These are phyloP conservation scores for Inonotus obliquus DNA, from an alignment of 1,284 basidiomycete genomes.

Conservation along the genomic window DNA sequence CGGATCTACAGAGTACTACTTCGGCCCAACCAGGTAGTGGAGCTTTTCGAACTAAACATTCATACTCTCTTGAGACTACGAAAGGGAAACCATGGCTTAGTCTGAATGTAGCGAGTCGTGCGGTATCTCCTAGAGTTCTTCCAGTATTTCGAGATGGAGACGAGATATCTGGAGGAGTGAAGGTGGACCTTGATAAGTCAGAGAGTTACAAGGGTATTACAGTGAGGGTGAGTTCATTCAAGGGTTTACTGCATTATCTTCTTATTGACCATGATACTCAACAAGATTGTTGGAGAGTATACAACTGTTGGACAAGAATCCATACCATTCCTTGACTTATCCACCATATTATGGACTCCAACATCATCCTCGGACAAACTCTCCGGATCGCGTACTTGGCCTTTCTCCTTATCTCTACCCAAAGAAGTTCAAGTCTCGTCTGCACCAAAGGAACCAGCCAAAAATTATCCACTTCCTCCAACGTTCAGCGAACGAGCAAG, in stretches of 20 bases:
- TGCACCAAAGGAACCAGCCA: constrained; percentile 24
- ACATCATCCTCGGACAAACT: constrained; percentile 22
- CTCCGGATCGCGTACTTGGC: constrained; percentile 27
- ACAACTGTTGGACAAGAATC: constrained; percentile 37
- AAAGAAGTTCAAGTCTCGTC: constrained; percentile 25
- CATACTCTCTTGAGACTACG: constrained; percentile 34
- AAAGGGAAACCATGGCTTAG: constrained; percentile 34
- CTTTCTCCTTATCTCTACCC: constrained; percentile 31
- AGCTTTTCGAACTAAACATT: constrained; percentile 26
- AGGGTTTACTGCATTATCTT: background rate
- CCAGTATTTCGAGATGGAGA: constrained; percentile 30
- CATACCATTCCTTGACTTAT: constrained; percentile 27
- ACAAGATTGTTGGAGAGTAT: constrained; percentile 28
- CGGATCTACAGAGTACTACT: background rate
- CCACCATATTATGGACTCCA: constrained; percentile 25
- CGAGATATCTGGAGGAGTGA: constrained; percentile 27
- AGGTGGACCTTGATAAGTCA: constrained; percentile 28
- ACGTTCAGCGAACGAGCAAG: constrained; percentile 36
- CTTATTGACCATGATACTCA: background rate
- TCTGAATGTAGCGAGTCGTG: constrained; percentile 28
- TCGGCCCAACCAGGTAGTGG: background rate
- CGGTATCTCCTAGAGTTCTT: constrained; percentile 25
- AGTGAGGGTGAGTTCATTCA: constrained; percentile 27
- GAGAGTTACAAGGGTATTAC: constrained; percentile 28
- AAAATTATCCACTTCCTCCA: constrained; percentile 31